Percentiles rank a stretch among this genome's conserved stretches.
phyloP scores from a whole-genome alignment of 2,329 filamentous ascomycete species.

The Phaeosphaeria sp. region DNA sequence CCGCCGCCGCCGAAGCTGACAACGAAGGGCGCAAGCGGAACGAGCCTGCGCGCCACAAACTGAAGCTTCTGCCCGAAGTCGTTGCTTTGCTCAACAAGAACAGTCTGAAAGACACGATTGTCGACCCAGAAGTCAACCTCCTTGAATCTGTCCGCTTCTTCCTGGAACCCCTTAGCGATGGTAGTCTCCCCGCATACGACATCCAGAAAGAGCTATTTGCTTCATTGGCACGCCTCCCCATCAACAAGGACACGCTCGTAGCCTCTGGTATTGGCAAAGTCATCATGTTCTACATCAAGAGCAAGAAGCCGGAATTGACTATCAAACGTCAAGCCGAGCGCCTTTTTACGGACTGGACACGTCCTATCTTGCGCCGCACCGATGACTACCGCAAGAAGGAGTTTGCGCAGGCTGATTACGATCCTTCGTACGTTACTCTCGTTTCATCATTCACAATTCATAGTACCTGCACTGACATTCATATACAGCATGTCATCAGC shows the following conservation, averaged over 20 bases:
- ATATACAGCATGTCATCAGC: constrained; percentile 29
- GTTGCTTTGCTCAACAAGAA: constrained; percentile 88
- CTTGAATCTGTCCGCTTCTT: constrained; percentile 96
- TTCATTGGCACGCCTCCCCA: constrained; percentile 78
- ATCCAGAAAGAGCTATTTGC: constrained; percentile 95
- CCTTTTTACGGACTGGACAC: constrained; percentile 92
- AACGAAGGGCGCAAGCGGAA: constrained; percentile 79
- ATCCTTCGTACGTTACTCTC: constrained; percentile 57
- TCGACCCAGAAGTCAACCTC: constrained; percentile 95
- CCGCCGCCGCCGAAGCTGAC: constrained; percentile 84
- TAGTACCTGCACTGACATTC: neutral
- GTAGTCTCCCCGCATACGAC: constrained; percentile 92
- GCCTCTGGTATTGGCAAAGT: constrained; percentile 96
- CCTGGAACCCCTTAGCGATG: constrained; percentile 92
- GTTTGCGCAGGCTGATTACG: constrained; percentile 64
- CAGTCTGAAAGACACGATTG: constrained; percentile 80
- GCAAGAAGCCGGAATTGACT: constrained; percentile 81
- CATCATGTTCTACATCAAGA: constrained; percentile 95
- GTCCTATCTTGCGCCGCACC: constrained; percentile 90
- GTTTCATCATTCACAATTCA: neutral
- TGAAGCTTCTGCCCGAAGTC: constrained; percentile 91
- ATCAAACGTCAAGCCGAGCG: constrained; percentile 96
- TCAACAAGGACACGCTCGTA: constrained; percentile 87
- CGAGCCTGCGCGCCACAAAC: constrained; percentile 86
- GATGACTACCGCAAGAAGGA: constrained; percentile 95